Evolutionary conservation across 2,329 filamentous ascomycete species (phyloP).

Genomic region (Paraphoma chrysanthemicola): DNA sequence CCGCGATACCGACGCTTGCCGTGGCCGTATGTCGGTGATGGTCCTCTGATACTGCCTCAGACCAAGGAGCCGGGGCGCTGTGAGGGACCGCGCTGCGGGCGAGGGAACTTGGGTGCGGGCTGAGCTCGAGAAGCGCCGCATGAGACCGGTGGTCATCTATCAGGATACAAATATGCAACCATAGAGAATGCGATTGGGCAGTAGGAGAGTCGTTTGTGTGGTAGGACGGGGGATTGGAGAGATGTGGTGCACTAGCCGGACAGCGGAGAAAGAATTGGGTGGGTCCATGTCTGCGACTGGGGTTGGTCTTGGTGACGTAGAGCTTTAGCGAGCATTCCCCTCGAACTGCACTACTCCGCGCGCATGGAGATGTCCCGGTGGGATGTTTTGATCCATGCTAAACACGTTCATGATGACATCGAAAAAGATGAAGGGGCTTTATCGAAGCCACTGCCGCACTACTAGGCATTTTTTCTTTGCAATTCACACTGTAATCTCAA

Average conservation of each 20-base stretch:
- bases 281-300: slow-evolving; percentile 3
- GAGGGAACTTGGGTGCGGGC: slow-evolving; percentile 42
- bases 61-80: slow-evolving; percentile 35
- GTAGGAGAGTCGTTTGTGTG: slow-evolving; percentile 10
- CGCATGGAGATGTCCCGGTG: slow-evolving; percentile 15
- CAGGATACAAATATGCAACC: slow-evolving; percentile 35
- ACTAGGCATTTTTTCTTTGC: too few species aligned
- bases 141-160: slow-evolving; percentile 53
- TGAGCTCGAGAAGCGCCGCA: slow-evolving; percentile 55
- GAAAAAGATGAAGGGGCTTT: slow-evolving; percentile 8
- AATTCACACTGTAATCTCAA: too few species aligned
- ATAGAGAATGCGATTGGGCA: slow-evolving; percentile 28
- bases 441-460: neutral
- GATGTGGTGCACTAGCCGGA: slow-evolving; percentile 9
- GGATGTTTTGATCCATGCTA: slow-evolving; percentile 6
- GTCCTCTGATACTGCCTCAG: slow-evolving; percentile 43
- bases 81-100: slow-evolving; percentile 25
- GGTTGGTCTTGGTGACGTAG: slow-evolving; percentile 27
- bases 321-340: slow-evolving; percentile 9
- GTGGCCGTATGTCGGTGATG: slow-evolving; percentile 40
- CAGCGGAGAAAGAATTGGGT: slow-evolving; percentile 7
- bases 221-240: slow-evolving; percentile 4
- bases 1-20: slow-evolving; percentile 43
- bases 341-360: neutral
- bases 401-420: slow-evolving; percentile 12